Evolutionary conservation across 106 monocot species (phyloP), one percentile per base, ranked within the genome.

Genomic region (Dendrobium chrysotoxum): DNA sequence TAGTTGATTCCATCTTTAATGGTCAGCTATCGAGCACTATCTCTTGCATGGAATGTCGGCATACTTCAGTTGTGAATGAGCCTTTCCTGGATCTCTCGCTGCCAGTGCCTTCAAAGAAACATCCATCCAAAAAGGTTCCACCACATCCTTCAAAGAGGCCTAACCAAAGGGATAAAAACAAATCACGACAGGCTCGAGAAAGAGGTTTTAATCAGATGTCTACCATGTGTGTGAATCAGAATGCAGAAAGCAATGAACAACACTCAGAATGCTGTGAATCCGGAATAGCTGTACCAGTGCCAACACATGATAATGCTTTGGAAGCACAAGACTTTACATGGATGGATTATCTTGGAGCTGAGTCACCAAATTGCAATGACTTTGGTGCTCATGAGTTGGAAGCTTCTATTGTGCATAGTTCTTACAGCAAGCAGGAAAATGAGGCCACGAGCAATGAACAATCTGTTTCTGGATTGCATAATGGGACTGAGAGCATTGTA

Each of bases 61-160:
- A 87, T 73, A 89, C 86, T 41, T 94, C 97, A 13, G 61, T 87
- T 46, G 90, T 94, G 39, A 85, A 86, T 73, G 92, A 92, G 77
- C 89, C 92, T 18, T 94, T 94, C 75, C 76, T 92, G 11, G 97
- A 98, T 82, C 83, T 98, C 44, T 98, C 97, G 15, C 55, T 98
- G 53, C 94, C 97, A 21, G 85, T 98, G 54, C 94, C 97, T 54
- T 72, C 89, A 42, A 94, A 47, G 76, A 76, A 76, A 10, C 44
- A 40, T 47, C 26, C 47, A 10, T 28, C 78, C 0, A 83, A 83
- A 53, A 82, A 81, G 72, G 72, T 40, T 10, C 77, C 66, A 40
- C 72, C 81, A 12, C 50, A 71, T 58, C 58, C 75, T n/a, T 77
- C 85, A 28, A 87, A 87, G 55, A 84, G 54, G 65, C 54, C 39